Evolutionary conservation across 176 grass and related monocot genomes (phyloP).

Genomic region (Carex cristatella): DNA sequence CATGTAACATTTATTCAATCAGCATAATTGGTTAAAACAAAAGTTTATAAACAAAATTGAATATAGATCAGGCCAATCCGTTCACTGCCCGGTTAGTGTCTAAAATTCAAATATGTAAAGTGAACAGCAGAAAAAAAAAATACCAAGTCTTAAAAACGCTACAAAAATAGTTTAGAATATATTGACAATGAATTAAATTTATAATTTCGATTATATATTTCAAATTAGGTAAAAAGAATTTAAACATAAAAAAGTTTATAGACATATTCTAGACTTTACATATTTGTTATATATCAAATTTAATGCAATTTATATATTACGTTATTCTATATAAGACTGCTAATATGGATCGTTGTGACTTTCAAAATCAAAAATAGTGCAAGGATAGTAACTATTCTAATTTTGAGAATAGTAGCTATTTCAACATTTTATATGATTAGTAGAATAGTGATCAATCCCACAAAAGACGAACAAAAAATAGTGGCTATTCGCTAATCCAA

Average conservation of each 20-base stretch:
- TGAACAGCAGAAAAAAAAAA: neutral
- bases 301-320: neutral
- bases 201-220: neutral
- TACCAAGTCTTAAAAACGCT: neutral
- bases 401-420: too few relatives aligned
- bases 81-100: neutral
- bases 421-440: too few relatives aligned
- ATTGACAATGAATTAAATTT: neutral
- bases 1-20: too few relatives aligned
- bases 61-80: neutral
- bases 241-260: neutral
- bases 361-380: neutral
- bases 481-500: too few relatives aligned
- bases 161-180: neutral
- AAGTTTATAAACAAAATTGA: neutral
- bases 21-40: neutral
- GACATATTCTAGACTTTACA: neutral
- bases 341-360: neutral
- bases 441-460: too few relatives aligned
- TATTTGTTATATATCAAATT: neutral
- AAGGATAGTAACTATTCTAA: too few relatives aligned
- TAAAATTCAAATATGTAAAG: neutral
- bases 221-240: neutral
- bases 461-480: too few relatives aligned
- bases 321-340: neutral